Evolutionary conservation across 805 yeast species (phyloP).

Genomic region (Sugiyamaella floridensis): DNA sequence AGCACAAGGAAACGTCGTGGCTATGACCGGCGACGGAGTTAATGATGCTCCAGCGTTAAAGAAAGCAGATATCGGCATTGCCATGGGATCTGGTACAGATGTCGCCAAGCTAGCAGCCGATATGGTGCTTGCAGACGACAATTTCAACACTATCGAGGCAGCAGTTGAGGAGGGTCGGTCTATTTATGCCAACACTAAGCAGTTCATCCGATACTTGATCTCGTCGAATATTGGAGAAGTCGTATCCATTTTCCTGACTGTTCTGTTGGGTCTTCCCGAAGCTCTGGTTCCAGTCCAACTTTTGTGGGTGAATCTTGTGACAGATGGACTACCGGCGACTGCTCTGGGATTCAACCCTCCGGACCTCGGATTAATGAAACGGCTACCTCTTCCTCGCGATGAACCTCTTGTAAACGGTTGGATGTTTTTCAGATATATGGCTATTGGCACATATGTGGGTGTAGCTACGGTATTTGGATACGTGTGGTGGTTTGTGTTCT

Average conservation of each 20-base stretch:
- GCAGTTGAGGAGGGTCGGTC: constrained; percentile 53
- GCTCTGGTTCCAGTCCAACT: constrained; percentile 52
- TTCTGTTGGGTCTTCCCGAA: constrained; percentile 46
- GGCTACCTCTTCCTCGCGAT: constrained; percentile 34
- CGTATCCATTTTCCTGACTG: constrained; percentile 49
- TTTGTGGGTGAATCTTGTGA: constrained; percentile 51
- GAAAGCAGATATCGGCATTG: constrained; percentile 53
- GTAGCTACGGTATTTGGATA: constrained; percentile 38
- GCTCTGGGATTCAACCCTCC: constrained; percentile 47
- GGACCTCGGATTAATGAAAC: constrained; percentile 33
- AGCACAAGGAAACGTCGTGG: constrained; percentile 42
- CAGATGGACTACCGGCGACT: constrained; percentile 55
- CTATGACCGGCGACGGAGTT: constrained; percentile 59
- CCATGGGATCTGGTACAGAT: constrained; percentile 58
- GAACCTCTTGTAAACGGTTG: constrained; percentile 36
- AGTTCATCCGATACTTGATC: constrained; percentile 39
- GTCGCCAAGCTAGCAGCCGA: constrained; percentile 56
- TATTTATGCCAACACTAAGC: constrained; percentile 38
- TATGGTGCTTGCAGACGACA: constrained; percentile 48
- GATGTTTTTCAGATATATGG: constrained; percentile 35
- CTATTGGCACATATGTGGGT: constrained; percentile 38
- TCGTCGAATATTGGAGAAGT: constrained; percentile 53
- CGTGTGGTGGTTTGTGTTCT: constrained; percentile 35
- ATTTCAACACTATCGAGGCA: constrained; percentile 49
- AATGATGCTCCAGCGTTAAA: constrained; percentile 56